Base-by-base conservation (phyloP, 1,284 basidiomycete genomes). In the Cryptococcus wingfieldii region DNA sequence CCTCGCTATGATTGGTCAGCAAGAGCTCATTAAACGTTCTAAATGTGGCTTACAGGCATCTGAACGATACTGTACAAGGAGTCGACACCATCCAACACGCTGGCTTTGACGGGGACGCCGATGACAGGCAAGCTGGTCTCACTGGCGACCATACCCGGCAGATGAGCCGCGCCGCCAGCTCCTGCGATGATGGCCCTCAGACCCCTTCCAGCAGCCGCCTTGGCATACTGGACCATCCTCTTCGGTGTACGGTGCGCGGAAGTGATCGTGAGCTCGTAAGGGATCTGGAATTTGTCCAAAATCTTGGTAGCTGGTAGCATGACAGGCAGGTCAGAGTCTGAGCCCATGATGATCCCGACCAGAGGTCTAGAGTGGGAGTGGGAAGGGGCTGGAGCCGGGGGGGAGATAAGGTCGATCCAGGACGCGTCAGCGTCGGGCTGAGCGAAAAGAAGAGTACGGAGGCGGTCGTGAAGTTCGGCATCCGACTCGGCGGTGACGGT, bases 71-170 rank as follows among this genome's bases (percentile, higher is more conserved):
- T 94, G 75, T 97, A 87, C 63, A 99, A 78, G 23, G 91, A 93
- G 77, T 98, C 95, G 0, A 98, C 93, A 5, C 95, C 95, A 75
- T 97, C 95, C 23, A 98, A 80, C 0, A 86, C 84, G 74, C 90
- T 93, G 13, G 91, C 94, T 74, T 95, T 97, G 54, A 99, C 94
- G 1, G 95, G 95, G 0, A 99, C 95, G 28, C 96, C 95, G 46
- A 99, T 86, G 2, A 99, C 92, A 0, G 96, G 95, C 52, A 98
- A 77, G 2, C 86, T 81, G 0, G 94, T 97, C 85, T 97, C 87
- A 13, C 90, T 87, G 2, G 94, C 94, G 0, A 98, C 90, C 96
- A 99, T 99, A 0, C 96, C 96, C 0, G 96, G 95, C 10, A 99
- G 79, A 78, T 99, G 95, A 5, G 96, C 95, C 0, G 95, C 95